Base-by-base conservation (phyloP, 1,284 basidiomycete genomes). In the Tylopilus sp. region DNA sequence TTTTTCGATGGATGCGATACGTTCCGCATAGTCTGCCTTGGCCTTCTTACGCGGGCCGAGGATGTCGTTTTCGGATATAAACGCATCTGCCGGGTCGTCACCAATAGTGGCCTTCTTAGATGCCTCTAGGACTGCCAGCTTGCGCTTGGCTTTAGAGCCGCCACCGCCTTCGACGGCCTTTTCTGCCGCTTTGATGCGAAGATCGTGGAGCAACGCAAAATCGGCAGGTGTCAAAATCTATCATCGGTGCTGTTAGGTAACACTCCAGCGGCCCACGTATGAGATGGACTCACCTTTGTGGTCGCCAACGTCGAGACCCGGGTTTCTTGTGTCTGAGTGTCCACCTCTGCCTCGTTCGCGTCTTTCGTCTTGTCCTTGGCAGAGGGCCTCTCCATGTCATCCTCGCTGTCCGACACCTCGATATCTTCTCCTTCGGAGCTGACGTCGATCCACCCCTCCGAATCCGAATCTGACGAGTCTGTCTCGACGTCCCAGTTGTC, bases 221-320 rank as follows among this genome's bases (percentile, higher is more conserved):
- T 99, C 97, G 36, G 97, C 97, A 0, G 98, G 98, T 0, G 98
- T 99, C 44, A 99, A 89, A 74, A 99, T 99, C 95, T 97, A 65
- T 15, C 57, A 18, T 29, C 5, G 22, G 18, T 29, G 38, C 15
- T 44, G 22, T 19, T 64, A 61, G 72, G 39, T 47, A 49, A 53
- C 8, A 12, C 19, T 38, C n/a, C 16, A 16, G 18, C 9, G 18
- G 61, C 22, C 33, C 39, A 44, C 24, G 61, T 15, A 22, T 3
- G n/a, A 15, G 41, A 39, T 39, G 9, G 4, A 49, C 36, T 41
- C 65, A 91, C 94, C 82, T 95, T 95, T 36, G 92, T 93, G 2
- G 91, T 95, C 7, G 93, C 94, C 56, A 94, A 80, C 2, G 86
- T 88, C 57, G 90, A 91, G 70, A 85, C 75, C 52, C 86, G 83